Evolutionary conservation across 805 yeast species (phyloP).

Genomic region (Wickerhamomyces alni): DNA sequence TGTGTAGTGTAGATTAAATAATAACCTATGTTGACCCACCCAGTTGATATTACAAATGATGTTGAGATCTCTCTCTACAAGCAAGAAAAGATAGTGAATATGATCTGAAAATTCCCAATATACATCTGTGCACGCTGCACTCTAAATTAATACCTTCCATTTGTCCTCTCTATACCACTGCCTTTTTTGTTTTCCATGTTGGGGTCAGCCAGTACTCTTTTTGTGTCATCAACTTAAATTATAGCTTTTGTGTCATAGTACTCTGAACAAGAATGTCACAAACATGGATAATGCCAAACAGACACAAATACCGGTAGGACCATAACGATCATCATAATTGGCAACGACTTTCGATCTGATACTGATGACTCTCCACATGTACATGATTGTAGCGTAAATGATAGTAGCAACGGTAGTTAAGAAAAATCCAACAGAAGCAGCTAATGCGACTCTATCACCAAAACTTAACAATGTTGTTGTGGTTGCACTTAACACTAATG

Average conservation of each 20-base stretch:
- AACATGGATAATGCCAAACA: conserved; percentile 67
- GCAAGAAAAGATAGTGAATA: no score
- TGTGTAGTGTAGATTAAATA: no score
- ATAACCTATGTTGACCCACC: no score
- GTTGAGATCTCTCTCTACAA: no score
- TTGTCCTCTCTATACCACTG: no score
- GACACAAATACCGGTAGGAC: conserved; percentile 78
- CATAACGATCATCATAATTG: conserved; percentile 80
- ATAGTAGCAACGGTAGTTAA: conserved; percentile 71
- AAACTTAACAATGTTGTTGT: conserved; percentile 82
- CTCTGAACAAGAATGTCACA: conserved; percentile 45
- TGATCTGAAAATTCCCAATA: no score
- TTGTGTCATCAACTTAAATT: not conserved
- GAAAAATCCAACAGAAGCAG: conserved; percentile 85
- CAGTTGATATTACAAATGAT: no score
- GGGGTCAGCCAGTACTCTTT: no score
- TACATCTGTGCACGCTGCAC: no score
- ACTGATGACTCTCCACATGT: conserved; percentile 75
- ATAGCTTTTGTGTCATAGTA: conserved; percentile 7
- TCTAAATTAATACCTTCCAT: no score
- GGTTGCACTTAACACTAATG: conserved; percentile 81
- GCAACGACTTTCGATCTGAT: conserved; percentile 80
- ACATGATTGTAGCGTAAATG: conserved; percentile 63
- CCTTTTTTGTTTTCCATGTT: no score
- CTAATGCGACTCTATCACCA: conserved; percentile 69